Evolutionary conservation across 2,329 filamentous ascomycete species (phyloP).

Genomic region (Colletotrichum sp.): DNA sequence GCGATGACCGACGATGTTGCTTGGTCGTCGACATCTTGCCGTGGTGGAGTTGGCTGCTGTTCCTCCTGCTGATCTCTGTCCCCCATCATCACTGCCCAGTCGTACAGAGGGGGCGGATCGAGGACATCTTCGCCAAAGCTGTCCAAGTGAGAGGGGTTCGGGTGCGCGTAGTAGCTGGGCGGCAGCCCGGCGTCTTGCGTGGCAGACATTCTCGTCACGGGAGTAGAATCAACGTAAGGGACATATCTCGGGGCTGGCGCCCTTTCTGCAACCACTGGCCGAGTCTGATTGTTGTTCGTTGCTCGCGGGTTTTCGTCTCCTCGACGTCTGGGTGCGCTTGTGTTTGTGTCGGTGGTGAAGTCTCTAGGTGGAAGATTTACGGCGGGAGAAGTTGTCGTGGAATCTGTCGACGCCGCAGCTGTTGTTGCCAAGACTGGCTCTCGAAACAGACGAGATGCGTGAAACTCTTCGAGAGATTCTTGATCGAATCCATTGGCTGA

Average conservation of each 20-base stretch:
- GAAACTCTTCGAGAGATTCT: neutral
- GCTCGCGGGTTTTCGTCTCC: neutral
- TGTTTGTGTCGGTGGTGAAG: neutral
- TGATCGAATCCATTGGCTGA: neutral
- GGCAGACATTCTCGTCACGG: constrained; percentile 32
- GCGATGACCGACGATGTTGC: neutral
- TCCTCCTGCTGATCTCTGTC: neutral
- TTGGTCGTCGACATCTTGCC: neutral
- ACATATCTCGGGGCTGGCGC: constrained; percentile 23
- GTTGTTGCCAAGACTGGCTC: neutral
- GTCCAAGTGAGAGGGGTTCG: constrained; percentile 35
- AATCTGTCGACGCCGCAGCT: neutral
- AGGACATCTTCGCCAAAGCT: constrained; percentile 36
- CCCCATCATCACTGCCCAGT: constrained; percentile 28
- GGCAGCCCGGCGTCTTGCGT: constrained; percentile 9
- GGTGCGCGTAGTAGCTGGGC: constrained; percentile 29
- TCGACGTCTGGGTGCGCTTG: neutral
- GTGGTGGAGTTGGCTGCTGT: neutral
- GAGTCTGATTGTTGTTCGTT: neutral
- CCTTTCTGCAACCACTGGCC: neutral
- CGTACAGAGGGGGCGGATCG: constrained; percentile 32
- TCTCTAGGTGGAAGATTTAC: neutral
- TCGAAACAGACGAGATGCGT: neutral
- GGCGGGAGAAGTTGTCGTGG: neutral
- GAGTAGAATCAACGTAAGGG: constrained; percentile 26